phyloP scores from a whole-genome alignment of 2,329 filamentous ascomycete species.

The Penicillium sp. region DNA sequence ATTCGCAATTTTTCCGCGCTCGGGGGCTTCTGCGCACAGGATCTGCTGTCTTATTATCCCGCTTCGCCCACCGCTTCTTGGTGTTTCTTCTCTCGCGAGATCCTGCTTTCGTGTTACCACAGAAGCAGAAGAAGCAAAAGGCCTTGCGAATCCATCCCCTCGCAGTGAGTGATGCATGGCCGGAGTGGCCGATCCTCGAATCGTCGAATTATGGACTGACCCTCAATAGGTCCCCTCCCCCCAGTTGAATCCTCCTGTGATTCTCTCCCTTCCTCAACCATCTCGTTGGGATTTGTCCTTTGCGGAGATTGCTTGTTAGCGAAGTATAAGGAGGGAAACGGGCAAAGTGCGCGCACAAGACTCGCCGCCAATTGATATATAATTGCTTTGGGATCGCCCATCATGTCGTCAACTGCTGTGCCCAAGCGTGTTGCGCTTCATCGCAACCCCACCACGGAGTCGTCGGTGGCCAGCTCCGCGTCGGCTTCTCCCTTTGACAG shows the following conservation, averaged over 20 bases:
- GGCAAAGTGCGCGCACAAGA: no score
- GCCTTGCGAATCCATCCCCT: not conserved
- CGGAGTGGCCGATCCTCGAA: slow-evolving; percentile 1
- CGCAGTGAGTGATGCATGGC: not conserved
- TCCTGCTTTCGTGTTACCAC: not conserved
- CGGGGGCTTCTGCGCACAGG: no score
- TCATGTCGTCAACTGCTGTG: slow-evolving; percentile 53
- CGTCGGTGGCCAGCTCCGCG: slow-evolving; percentile 55
- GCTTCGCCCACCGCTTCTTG: no score
- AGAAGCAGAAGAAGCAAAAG: not conserved
- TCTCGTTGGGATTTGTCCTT: not conserved
- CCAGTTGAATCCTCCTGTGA: no score
- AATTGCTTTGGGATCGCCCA: not conserved
- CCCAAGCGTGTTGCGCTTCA: slow-evolving; percentile 50
- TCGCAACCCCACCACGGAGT: slow-evolving; percentile 54
- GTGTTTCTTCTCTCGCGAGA: slow-evolving; percentile 5
- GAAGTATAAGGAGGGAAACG: no score
- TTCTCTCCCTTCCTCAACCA: no score
- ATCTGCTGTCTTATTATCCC: no score
- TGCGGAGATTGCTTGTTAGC: not conserved
- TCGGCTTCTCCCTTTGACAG: slow-evolving; percentile 58
- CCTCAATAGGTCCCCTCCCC: no score
- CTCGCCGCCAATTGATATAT: no score
- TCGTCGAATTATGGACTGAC: slow-evolving; percentile 2
- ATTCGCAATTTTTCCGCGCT: no score